Evolutionary conservation across 2,329 filamentous ascomycete genomes (phyloP).

Genomic region (Hypoxylon sp.): DNA sequence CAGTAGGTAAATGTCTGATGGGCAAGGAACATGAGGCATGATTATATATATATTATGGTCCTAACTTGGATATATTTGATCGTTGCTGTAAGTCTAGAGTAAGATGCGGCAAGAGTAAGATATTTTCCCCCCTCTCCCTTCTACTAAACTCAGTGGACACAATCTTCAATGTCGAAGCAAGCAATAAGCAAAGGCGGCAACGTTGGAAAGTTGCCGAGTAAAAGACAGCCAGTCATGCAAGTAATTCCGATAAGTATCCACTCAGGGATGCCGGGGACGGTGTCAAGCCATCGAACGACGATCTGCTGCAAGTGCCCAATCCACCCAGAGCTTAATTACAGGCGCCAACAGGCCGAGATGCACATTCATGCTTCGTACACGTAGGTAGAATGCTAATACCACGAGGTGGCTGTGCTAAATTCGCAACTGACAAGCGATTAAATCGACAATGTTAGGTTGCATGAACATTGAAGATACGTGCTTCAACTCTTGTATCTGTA

Average conservation of each 20-base stretch:
- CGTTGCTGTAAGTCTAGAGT: conserved; percentile 8
- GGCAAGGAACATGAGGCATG: neutral
- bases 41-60: neutral
- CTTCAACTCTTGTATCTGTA: conserved; percentile 16
- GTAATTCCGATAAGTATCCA: conserved; percentile 42
- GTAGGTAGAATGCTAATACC: conserved; percentile 30
- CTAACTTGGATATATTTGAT: neutral
- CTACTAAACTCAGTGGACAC: neutral
- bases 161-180: neutral
- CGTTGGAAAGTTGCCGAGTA: neutral
- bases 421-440: conserved; percentile 14
- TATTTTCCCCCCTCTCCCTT: neutral
- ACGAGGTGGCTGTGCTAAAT: conserved; percentile 31
- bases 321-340: conserved; percentile 36
- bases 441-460: conserved; percentile 17
- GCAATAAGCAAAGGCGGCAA: conserved; percentile 12
- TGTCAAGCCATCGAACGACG: conserved; percentile 35
- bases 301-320: conserved; percentile 37
- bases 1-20: neutral
- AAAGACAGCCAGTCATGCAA: conserved; percentile 37
- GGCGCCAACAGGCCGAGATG: conserved; percentile 13
- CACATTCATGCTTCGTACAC: conserved; percentile 27
- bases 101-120: neutral
- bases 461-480: conserved; percentile 24
- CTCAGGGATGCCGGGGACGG: conserved; percentile 25